phyloP scores from a whole-genome alignment of 768 basidiomycete species.

The Austroboletus festivus region DNA sequence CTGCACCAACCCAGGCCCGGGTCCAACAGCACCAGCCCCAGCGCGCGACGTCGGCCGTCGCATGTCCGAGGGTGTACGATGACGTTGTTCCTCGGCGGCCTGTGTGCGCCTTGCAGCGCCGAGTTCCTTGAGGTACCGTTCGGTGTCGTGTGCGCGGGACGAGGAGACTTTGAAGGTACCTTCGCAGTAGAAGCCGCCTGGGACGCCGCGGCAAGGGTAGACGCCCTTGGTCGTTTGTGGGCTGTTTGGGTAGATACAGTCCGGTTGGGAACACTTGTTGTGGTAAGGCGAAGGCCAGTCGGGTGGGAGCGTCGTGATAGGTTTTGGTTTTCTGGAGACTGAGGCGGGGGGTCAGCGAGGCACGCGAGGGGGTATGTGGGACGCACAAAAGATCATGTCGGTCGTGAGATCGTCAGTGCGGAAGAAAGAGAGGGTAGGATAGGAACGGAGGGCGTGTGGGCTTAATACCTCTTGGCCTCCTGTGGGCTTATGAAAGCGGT shows the following conservation, averaged over 20 bases:
- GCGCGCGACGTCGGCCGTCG: no score
- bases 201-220: conserved; percentile 33
- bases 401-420: conserved; percentile 11
- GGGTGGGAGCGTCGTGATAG: conserved; percentile 21
- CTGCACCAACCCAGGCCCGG: conserved; percentile 3
- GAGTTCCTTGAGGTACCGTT: conserved; percentile 29
- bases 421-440: background rate
- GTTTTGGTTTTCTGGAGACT: conserved; percentile 33
- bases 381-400: conserved; percentile 30
- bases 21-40: no score
- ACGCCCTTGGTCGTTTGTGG: conserved; percentile 30
- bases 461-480: conserved; percentile 10
- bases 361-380: background rate
- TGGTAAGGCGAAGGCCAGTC: conserved; percentile 38
- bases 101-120: conserved; percentile 16
- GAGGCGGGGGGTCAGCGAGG: background rate
- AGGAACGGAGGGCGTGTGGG: background rate
- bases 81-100: conserved; percentile 28
- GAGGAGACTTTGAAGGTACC: conserved; percentile 34
- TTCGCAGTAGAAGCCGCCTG: conserved; percentile 35
- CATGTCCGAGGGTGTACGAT: conserved; percentile 26
- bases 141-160: conserved; percentile 33
- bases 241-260: conserved; percentile 31
- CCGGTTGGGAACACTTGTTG: conserved; percentile 34
- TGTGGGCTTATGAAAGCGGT: conserved; percentile 26